Conservation (phyloP, 306 rosid genomes). For the Astragalus membranaceus region DNA sequence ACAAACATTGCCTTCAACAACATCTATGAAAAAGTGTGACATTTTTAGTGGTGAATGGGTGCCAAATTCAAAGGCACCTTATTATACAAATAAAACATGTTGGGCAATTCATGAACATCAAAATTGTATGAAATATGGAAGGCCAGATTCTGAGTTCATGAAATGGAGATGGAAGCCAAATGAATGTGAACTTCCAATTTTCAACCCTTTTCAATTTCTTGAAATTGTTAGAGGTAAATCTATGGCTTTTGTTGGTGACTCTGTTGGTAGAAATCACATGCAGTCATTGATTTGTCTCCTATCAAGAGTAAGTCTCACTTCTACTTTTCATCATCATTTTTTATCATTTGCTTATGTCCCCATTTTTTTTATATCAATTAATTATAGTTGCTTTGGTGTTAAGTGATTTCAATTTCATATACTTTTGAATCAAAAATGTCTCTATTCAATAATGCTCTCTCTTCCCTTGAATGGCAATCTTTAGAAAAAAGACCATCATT, state of each 20-base stretch:
- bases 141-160: slow-evolving; percentile 75
- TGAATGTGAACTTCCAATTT: slow-evolving; percentile 62
- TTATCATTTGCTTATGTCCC: not conserved
- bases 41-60: slow-evolving; percentile 77
- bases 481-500: slow-evolving; percentile 10
- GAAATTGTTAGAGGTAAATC: slow-evolving; percentile 65
- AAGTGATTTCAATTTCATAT: not conserved
- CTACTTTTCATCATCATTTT: not conserved
- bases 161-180: slow-evolving; percentile 90
- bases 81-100: slow-evolving; percentile 62
- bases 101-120: slow-evolving; percentile 84
- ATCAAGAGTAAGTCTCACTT: slow-evolving; percentile 29
- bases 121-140: slow-evolving; percentile 76
- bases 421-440: not conserved
- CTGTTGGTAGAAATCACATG: slow-evolving; percentile 86
- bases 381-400: slow-evolving; percentile 10
- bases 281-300: slow-evolving; percentile 70
- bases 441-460: not conserved
- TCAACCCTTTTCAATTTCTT: slow-evolving; percentile 72
- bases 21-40: slow-evolving; percentile 44
- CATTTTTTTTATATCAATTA: not conserved
- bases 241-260: slow-evolving; percentile 88
- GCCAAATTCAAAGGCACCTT: slow-evolving; percentile 65
- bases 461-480: not conserved
- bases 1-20: slow-evolving; percentile 9